Percentiles rank a stretch among this genome's conserved stretches.
phyloP scores from a whole-genome alignment of 129 eudicot species.

The Arctium minus region DNA sequence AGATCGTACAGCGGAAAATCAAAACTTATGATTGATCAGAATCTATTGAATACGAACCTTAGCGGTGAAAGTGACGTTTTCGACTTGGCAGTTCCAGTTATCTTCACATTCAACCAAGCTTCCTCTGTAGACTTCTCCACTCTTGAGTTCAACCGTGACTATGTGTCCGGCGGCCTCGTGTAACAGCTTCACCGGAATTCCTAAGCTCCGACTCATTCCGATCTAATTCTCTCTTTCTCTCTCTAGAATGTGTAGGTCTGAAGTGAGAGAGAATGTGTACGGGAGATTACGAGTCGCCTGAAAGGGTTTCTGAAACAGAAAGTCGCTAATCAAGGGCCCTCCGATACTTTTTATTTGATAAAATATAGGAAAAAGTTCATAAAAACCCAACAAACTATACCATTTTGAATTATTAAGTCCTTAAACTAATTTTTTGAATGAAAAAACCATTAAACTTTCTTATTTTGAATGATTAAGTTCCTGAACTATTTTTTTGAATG shows the following conservation, averaged over 20 bases:
- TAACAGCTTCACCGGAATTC: conserved; percentile 90
- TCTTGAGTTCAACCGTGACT: conserved; percentile 79
- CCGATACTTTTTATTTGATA: background rate
- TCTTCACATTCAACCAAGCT: conserved; percentile 89
- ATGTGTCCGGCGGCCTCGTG: conserved; percentile 92
- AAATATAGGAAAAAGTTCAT: too few species aligned
- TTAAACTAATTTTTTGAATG: too few species aligned
- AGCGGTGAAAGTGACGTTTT: conserved; percentile 76
- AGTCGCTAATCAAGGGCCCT: background rate
- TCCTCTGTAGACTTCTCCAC: conserved; percentile 89
- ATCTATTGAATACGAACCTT: conserved; percentile 36
- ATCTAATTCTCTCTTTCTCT: background rate
- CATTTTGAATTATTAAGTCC: too few species aligned
- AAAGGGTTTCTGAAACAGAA: background rate
- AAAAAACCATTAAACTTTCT: too few species aligned
- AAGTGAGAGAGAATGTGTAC: background rate
- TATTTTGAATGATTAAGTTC: too few species aligned
- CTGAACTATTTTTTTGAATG: too few species aligned
- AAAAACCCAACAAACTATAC: too few species aligned
- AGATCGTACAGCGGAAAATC: background rate
- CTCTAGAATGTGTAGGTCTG: background rate
- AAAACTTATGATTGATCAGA: background rate
- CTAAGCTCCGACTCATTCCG: conserved; percentile 68
- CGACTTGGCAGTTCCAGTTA: conserved; percentile 91
- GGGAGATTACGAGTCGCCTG: background rate